These are phyloP conservation scores for Clarireedia paspali DNA, from an alignment of 2,329 filamentous ascomycete species.

Conservation along the genomic window DNA sequence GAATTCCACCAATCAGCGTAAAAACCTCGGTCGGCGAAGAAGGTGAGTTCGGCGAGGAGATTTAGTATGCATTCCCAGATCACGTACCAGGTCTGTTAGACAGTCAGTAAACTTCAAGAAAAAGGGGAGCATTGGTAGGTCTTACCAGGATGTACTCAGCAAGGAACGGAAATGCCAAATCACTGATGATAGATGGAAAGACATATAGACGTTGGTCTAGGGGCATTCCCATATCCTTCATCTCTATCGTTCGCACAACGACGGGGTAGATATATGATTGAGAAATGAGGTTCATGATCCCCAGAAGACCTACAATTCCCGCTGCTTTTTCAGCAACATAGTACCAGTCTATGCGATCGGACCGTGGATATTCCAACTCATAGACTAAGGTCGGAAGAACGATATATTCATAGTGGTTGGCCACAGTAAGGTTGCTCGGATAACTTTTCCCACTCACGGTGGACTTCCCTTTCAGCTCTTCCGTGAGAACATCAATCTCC, in stretches of 20 bases:
- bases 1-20: slow-evolving; percentile 59
- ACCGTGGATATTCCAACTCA: slow-evolving; percentile 70
- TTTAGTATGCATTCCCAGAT: slow-evolving; percentile 75
- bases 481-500: slow-evolving; percentile 56
- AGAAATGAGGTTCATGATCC: slow-evolving; percentile 72
- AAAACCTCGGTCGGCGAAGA: slow-evolving; percentile 71
- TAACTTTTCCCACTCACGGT: slow-evolving; percentile 46
- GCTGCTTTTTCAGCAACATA: slow-evolving; percentile 67
- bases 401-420: slow-evolving; percentile 65
- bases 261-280: slow-evolving; percentile 73
- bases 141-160: slow-evolving; percentile 56
- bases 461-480: slow-evolving; percentile 49
- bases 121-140: neutral
- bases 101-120: slow-evolving; percentile 5
- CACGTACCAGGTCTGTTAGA: slow-evolving; percentile 60
- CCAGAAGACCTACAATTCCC: slow-evolving; percentile 65
- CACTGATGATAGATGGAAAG: slow-evolving; percentile 68
- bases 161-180: slow-evolving; percentile 71
- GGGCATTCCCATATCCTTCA: slow-evolving; percentile 59
- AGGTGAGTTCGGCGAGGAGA: slow-evolving; percentile 66
- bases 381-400: slow-evolving; percentile 71
- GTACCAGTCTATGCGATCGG: slow-evolving; percentile 61
- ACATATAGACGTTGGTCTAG: slow-evolving; percentile 53
- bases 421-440: slow-evolving; percentile 58
- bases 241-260: slow-evolving; percentile 56